Conservation (phyloP, 768 basidiomycete species). For the Lactifluus pinguis region DNA sequence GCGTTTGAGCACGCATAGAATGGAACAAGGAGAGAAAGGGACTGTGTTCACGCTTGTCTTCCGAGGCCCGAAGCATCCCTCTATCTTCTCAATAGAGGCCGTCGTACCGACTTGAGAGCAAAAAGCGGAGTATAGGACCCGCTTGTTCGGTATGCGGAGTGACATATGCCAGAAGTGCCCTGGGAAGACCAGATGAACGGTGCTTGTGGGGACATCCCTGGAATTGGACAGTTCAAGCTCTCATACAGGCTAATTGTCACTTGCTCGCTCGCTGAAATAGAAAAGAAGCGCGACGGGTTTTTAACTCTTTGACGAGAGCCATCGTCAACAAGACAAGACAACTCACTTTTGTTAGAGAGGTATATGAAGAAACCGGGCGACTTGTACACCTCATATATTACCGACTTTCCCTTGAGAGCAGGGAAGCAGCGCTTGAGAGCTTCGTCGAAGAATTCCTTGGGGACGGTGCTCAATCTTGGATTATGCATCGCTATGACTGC, state of each 20-base stretch:
- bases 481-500: conserved; percentile 8
- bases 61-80: not conserved
- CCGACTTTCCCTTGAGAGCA: not conserved
- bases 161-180: conserved; percentile 1
- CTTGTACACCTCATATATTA: not conserved
- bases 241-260: not conserved
- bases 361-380: conserved; percentile 10
- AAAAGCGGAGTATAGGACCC: conserved; percentile 3
- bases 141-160: not conserved
- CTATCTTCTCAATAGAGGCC: not conserved
- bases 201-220: not conserved
- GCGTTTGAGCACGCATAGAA: not conserved
- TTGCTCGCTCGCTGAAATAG: not conserved
- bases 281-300: too few relatives aligned
- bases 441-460: not conserved
- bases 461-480: not conserved
- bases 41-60: not conserved
- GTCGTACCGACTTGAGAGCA: not conserved
- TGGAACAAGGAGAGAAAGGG: not conserved
- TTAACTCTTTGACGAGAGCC: too few relatives aligned
- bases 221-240: not conserved
- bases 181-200: not conserved
- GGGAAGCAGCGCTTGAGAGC: not conserved
- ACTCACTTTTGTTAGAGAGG: conserved; percentile 4
- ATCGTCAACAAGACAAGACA: not conserved